phyloP scores from a whole-genome alignment of 176 grass and related monocot species.

The Stipa capillata region DNA sequence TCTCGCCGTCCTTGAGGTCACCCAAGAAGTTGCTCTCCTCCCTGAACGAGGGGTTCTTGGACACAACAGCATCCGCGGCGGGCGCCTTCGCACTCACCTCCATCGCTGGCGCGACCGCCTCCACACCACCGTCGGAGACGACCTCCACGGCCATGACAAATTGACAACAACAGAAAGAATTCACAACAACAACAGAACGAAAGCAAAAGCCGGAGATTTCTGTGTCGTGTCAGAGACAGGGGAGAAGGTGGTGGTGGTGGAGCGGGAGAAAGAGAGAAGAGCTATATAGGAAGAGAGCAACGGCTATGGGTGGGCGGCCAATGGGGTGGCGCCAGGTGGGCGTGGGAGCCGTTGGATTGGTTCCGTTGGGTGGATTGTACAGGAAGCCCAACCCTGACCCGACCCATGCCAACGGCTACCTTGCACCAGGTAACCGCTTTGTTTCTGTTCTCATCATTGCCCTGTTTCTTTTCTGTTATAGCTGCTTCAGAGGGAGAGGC shows the following conservation, averaged over 20 bases:
- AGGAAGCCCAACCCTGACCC: too few relatives aligned
- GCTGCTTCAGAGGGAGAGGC: too few relatives aligned
- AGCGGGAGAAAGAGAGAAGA: not conserved
- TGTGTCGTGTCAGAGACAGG: not conserved
- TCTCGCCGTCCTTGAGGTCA: slow-evolving; percentile 74
- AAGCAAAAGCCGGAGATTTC: not conserved
- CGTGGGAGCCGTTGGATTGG: slow-evolving; percentile 45
- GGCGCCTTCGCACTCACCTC: slow-evolving; percentile 13
- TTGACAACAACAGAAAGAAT: not conserved
- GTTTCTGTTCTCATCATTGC: not conserved
- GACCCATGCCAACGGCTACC: slow-evolving; percentile 31
- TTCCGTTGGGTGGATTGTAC: too few relatives aligned
- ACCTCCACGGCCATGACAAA: slow-evolving; percentile 41
- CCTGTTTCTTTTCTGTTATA: not conserved
- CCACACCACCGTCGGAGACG: slow-evolving; percentile 6
- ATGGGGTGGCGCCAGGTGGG: slow-evolving; percentile 20
- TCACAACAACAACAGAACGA: not conserved
- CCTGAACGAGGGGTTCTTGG: slow-evolving; percentile 60
- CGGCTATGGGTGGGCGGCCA: slow-evolving; percentile 19
- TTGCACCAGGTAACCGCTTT: not conserved
- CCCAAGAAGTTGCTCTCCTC: slow-evolving; percentile 91
- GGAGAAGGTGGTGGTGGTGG: not conserved
- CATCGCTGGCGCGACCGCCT: slow-evolving; percentile 10
- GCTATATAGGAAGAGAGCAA: slow-evolving; percentile 31
- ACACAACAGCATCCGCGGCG: slow-evolving; percentile 14